These are phyloP conservation scores for Pseudogymnoascus sp. DNA, from an alignment of 2,329 filamentous ascomycete genomes.

Conservation along the genomic window DNA sequence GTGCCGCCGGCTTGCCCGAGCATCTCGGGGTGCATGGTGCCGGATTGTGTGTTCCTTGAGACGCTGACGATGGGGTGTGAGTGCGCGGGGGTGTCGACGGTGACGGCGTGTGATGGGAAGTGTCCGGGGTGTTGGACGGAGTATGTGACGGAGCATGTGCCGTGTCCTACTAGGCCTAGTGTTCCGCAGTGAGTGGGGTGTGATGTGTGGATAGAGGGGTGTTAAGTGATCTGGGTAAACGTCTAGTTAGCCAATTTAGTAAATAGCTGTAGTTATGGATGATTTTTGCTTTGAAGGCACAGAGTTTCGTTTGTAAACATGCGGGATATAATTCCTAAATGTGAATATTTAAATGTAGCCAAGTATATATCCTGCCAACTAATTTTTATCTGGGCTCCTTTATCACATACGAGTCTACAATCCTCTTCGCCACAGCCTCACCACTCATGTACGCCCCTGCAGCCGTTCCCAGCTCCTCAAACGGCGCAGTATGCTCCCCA, in stretches of 20 bases:
- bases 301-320: background rate
- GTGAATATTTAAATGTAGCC: background rate
- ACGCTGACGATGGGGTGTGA: background rate
- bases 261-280: background rate
- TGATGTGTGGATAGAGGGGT: background rate
- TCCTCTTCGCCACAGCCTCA: conserved; percentile 62
- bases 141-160: background rate
- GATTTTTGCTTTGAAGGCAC: background rate
- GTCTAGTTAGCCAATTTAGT: background rate
- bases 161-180: background rate
- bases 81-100: background rate
- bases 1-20: background rate
- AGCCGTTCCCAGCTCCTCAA: conserved; percentile 78
- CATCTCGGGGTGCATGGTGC: background rate
- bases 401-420: conserved; percentile 46
- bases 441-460: conserved; percentile 92
- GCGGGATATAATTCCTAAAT: background rate
- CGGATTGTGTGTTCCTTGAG: background rate
- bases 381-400: background rate
- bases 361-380: background rate
- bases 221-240: background rate
- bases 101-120: background rate
- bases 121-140: background rate
- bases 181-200: background rate
- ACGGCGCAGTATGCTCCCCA: conserved; percentile 74